Percentiles rank a stretch among this genome's conserved stretches.
Evolutionary conservation across 371 early-diverging fungal species (phyloP).

Genomic region (Batrachochytrium dendrobatidis): DNA sequence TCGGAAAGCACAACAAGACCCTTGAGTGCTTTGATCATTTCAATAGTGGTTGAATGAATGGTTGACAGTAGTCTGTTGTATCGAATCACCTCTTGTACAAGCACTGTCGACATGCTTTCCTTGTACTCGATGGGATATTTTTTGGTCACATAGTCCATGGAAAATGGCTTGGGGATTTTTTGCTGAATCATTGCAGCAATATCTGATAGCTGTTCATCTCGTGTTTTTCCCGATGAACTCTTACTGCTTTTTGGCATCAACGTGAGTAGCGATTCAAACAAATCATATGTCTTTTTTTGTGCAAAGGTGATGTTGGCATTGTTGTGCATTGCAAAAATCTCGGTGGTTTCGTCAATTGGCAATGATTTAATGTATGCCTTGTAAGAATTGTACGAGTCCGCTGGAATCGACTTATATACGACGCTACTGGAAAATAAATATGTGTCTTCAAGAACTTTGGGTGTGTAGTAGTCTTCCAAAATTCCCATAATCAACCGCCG

Average conservation of each 20-base stretch:
- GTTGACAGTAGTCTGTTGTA: slow-evolving; percentile 43
- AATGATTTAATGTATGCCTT: slow-evolving; percentile 41
- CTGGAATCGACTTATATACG: slow-evolving; percentile 34
- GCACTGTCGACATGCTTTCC: slow-evolving; percentile 51
- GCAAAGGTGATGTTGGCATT: slow-evolving; percentile 57
- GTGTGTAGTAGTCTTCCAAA: slow-evolving; percentile 44
- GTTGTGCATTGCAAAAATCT: slow-evolving; percentile 52
- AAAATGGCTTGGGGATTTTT: slow-evolving; percentile 40
- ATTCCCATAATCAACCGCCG: slow-evolving; percentile 48
- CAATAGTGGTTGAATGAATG: slow-evolving; percentile 41
- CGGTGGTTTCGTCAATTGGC: slow-evolving; percentile 49
- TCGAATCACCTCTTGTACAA: slow-evolving; percentile 50
- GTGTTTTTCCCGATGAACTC: slow-evolving; percentile 27
- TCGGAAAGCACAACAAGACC: slow-evolving; percentile 54
- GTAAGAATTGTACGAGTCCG: slow-evolving; percentile 31
- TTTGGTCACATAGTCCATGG: slow-evolving; percentile 29
- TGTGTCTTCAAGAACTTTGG: slow-evolving; percentile 37
- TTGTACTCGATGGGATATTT: slow-evolving; percentile 50
- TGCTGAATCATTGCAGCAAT: slow-evolving; percentile 33
- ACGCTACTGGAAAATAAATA: slow-evolving; percentile 39
- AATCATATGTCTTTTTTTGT: slow-evolving; percentile 45
- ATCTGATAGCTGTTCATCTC: slow-evolving; percentile 42
- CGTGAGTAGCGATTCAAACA: slow-evolving; percentile 42
- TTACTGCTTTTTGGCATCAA: slow-evolving; percentile 41
- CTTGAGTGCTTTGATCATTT: slow-evolving; percentile 43